Conservation (phyloP, 169 alveolate genomes). For the Cytauxzoon felis region DNA sequence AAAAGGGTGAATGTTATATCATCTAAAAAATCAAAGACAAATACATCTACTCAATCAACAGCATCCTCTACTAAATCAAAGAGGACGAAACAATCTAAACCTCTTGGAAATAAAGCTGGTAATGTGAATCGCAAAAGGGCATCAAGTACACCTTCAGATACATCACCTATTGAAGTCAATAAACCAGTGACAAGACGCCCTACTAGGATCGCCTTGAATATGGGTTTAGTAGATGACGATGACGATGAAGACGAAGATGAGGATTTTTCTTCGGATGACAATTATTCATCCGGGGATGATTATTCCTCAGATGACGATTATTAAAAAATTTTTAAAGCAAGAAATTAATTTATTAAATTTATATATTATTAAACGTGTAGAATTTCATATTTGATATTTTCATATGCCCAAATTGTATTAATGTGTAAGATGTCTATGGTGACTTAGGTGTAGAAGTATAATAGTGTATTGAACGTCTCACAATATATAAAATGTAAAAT, state of each 20-base stretch:
- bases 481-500: too few species aligned
- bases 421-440: background rate
- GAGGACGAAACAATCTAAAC: background rate
- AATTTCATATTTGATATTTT: background rate
- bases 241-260: too few species aligned
- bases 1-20: too few species aligned
- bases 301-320: background rate
- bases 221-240: too few species aligned
- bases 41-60: background rate
- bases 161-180: background rate
- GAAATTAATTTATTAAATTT: background rate
- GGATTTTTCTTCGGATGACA: too few species aligned
- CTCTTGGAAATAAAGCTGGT: background rate
- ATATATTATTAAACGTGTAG: background rate
- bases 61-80: background rate
- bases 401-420: slow-evolving; percentile 7
- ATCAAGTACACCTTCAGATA: background rate
- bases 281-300: background rate
- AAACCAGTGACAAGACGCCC: too few species aligned
- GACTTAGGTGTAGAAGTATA: background rate
- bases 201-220: too few species aligned
- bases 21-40: too few species aligned
- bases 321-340: background rate
- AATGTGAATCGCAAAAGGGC: background rate
- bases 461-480: too few species aligned